These are phyloP conservation scores for Aspergillus carlsbadensis DNA, from an alignment of 495 filamentous ascomycete genomes.

Conservation along the genomic window DNA sequence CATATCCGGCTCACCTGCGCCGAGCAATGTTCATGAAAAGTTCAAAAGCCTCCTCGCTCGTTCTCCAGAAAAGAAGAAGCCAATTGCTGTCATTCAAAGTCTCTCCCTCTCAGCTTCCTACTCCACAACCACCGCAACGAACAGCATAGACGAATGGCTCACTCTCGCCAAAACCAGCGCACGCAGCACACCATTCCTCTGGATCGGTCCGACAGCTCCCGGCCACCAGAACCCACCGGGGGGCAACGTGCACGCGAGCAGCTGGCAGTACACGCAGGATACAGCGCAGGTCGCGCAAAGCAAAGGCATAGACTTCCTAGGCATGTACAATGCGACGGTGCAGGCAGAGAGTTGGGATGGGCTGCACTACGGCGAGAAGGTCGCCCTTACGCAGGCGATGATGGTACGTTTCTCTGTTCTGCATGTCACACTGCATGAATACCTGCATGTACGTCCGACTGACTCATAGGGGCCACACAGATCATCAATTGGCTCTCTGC, in stretches of 20 bases:
- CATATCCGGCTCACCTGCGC: conserved; percentile 32
- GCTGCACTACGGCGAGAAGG: conserved; percentile 40
- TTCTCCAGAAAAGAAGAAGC: conserved; percentile 31
- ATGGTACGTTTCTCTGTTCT: conserved; percentile 34
- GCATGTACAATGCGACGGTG: conserved; percentile 50
- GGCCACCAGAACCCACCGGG: conserved; percentile 34
- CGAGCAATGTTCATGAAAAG: conserved; percentile 21
- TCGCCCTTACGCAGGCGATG: conserved; percentile 50
- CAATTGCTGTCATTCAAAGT: conserved; percentile 45
- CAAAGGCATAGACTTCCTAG: conserved; percentile 42
- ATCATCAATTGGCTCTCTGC: conserved; percentile 46
- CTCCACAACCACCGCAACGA: conserved; percentile 30
- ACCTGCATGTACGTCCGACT: conserved; percentile 3
- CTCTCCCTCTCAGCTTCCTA: conserved; percentile 38
- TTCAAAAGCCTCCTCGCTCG: conserved; percentile 28
- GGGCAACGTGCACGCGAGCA: conserved; percentile 36
- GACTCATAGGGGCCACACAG: conserved; percentile 16
- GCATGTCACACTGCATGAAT: conserved; percentile 6
- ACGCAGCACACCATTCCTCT: conserved; percentile 46
- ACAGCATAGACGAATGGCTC: conserved; percentile 48
- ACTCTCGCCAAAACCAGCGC: conserved; percentile 32
- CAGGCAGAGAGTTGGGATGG: conserved; percentile 46
- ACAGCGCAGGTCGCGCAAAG: conserved; percentile 33
- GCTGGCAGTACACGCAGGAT: conserved; percentile 44
- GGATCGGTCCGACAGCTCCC: conserved; percentile 48